Base-by-base conservation (phyloP, 2,329 filamentous ascomycete species). In the Nemania bipapillata region DNA sequence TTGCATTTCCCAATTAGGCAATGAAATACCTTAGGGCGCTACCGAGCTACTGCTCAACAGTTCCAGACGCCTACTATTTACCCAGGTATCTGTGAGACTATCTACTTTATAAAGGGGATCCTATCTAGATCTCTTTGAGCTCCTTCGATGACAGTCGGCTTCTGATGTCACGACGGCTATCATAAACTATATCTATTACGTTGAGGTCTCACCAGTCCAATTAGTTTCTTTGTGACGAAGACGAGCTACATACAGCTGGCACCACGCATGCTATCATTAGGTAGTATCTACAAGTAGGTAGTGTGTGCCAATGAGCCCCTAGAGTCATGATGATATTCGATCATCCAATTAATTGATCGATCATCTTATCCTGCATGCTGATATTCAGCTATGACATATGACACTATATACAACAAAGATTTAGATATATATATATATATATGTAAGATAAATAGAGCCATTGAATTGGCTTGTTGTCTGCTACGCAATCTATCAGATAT, bases 151-250 rank as follows among this genome's bases (percentile, higher is more conserved):
- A 37, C 56, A 53, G 12, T 54, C n/a, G 47, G 55, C 5, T 42
- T 64, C 68, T 74, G 74, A 75, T 76, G 73, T 76, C 73, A 76
- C 71, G 45, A 70, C 49, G 61, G n/a, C 63, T 26, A 37, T 32
- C 20, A 47, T 3, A 15, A 30, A 26, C 22, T 35, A 17, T 24
- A 3, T 26, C 50, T 22, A 56, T 53, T 61, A 61, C 61, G 56
- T 61, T 40, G 42, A 20, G 42, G 40, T 32, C 55, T 50, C n/a
- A 22, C 20, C 47, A 26, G 17, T 17, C 40, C 47, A 20, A 20
- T 11, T 8, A 15, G 32, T 47, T 17, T 45, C 57, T 56, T 59
- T 62, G 42, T 56, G 35, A 50, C 26, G 37, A n/a, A 20, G n/a
- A 47, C 28, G 37, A 35, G 30, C 26, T 32, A 42, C 37, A 28